A percentile compares a stretch with the other conserved stretches of the same genome.
Evolutionary conservation across 208 protist species (phyloP).

Genomic region (Angomonas desouzai): DNA sequence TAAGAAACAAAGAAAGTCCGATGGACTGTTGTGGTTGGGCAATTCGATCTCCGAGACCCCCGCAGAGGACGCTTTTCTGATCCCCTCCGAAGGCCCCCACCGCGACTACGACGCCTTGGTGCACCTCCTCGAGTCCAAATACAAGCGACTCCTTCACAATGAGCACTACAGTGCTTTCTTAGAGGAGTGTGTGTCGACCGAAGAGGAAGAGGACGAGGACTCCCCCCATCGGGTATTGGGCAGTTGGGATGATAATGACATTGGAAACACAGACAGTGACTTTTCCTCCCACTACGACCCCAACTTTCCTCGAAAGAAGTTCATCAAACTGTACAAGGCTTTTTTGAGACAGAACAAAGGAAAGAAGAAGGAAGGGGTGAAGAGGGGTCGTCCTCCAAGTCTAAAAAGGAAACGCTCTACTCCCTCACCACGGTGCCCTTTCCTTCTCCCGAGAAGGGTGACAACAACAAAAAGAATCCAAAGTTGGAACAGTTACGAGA

Average conservation of each 20-base stretch:
- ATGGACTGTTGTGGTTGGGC: conserved; percentile 74
- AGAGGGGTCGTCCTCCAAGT: neutral
- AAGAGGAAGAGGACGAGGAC: neutral
- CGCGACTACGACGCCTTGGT: neutral
- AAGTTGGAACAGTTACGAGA: conserved; percentile 12
- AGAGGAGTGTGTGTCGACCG: conserved; percentile 8
- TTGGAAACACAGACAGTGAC: conserved; percentile 34
- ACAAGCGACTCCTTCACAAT: conserved; percentile 22
- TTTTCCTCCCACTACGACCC: neutral
- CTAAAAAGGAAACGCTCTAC: conserved; percentile 20
- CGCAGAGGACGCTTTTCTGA: too few species aligned
- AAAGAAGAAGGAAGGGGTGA: too few species aligned
- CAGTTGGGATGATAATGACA: conserved; percentile 83
- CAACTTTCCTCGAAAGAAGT: neutral
- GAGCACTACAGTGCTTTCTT: conserved; percentile 29
- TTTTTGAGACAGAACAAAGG: neutral
- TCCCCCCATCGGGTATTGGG: conserved; percentile 25
- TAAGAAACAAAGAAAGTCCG: conserved; percentile 20
- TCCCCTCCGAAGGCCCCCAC: too few species aligned
- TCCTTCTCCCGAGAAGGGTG: neutral
- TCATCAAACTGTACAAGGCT: neutral
- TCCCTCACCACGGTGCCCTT: conserved; percentile 32
- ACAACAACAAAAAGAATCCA: too few species aligned
- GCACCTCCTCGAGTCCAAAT: conserved; percentile 16
- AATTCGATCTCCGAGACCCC: conserved; percentile 48